Base-by-base conservation (phyloP, 805 yeast genomes). In the Kurtzmaniella cleridarum region DNA sequence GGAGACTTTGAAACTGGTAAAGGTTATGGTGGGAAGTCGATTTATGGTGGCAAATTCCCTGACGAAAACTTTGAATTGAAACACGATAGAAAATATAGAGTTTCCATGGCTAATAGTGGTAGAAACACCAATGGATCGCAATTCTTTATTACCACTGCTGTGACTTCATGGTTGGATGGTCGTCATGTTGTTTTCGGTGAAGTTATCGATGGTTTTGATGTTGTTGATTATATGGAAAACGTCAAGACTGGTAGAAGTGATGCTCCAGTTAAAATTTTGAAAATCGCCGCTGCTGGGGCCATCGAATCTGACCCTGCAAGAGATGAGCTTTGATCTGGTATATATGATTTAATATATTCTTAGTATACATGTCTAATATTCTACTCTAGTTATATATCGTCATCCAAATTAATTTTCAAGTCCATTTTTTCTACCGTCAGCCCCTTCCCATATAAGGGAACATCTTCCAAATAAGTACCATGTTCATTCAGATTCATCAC, bases 121-220 rank as follows among this genome's bases (percentile, higher is more conserved):
- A 76, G 59, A 46, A 71, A 82, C 65, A 82, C 78, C 64, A 89
- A 89, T 60, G 96, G 96, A 15, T 88, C 96, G 28, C 97, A 89
- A 66, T 90, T 90, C 61, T 90, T 90, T 75, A 84, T 93, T 68
- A 89, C 96, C 55, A 90, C 97, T 20, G 96, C 84, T 16, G 75
- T 77, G 27, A 87, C 96, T 41, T 69, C 82, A 36, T 93, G 98
- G 98, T 78, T 93, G 57, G 88, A 93, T 57, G 93, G 95, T 48
- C 79, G 71, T 52, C 98, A 93, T 64, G 98, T 93, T 57, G 98
- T 93, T 31, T 93, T 93, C 55, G 98, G 98, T 49, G 87, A 88
- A 67, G 96, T 93, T 40, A 42, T 88, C 13, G 89, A 83, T 41
- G 98, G 98, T 35, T 73, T 79, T 70, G 96, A 91, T 48, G 77